phyloP scores from a whole-genome alignment of 495 filamentous ascomycete species.

The Penicillium goetzii region DNA sequence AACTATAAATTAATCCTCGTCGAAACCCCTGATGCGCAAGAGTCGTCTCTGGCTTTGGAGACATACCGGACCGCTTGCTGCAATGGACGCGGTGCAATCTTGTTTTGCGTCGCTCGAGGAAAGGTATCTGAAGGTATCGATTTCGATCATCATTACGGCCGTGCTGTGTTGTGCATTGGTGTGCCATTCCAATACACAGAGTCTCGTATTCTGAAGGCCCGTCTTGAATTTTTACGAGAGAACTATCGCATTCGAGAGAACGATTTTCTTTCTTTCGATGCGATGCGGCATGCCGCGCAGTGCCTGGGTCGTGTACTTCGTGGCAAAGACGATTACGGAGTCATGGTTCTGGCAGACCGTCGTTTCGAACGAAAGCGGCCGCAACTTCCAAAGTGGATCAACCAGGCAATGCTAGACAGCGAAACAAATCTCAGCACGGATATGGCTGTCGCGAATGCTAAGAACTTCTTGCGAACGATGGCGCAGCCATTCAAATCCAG shows the following conservation, averaged over 20 bases:
- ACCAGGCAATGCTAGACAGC: conserved; percentile 78
- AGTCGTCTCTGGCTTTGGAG: conserved; percentile 93
- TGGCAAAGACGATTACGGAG: conserved; percentile 97
- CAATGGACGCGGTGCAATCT: conserved; percentile 90
- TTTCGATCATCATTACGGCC: conserved; percentile 98
- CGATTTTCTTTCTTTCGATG: conserved; percentile 98
- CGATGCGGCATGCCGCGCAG: conserved; percentile 97
- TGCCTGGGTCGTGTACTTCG: conserved; percentile 94
- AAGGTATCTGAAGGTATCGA: conserved; percentile 98
- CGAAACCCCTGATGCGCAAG: conserved; percentile 96
- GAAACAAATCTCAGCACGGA: conserved; percentile 91
- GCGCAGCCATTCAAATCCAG: conserved; percentile 81
- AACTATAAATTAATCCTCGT: conserved; percentile 98
- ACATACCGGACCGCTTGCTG: conserved; percentile 97
- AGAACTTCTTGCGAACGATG: conserved; percentile 89
- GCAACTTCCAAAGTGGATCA: conserved; percentile 98
- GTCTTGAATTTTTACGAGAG: conserved; percentile 93
- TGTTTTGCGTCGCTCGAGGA: conserved; percentile 93
- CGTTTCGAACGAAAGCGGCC: conserved; percentile 86
- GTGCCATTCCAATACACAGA: conserved; percentile 99
- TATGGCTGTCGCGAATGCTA: conserved; percentile 87
- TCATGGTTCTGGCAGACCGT: conserved; percentile 96
- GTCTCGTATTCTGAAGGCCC: conserved; percentile 93
- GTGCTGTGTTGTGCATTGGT: conserved; percentile 94
- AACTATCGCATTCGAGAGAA: conserved; percentile 97